A percentile compares a stretch with the other conserved stretches of the same genome.
phyloP scores from a whole-genome alignment of 2,329 filamentous ascomycete species.

The Bimuria novae-zelandiae region DNA sequence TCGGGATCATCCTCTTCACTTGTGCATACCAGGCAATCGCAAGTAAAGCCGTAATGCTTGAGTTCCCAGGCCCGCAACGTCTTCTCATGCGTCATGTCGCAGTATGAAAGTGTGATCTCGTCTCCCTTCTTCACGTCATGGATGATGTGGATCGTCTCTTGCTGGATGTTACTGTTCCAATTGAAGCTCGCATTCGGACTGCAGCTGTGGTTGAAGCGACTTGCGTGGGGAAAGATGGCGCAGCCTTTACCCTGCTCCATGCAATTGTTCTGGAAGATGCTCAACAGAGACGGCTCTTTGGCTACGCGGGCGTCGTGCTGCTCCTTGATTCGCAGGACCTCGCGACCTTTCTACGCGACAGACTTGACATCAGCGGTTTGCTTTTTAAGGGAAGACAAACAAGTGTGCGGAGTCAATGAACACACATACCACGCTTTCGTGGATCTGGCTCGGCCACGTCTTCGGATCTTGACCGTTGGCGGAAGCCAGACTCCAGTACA shows the following conservation, averaged over 20 bases:
- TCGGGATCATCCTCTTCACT: slow-evolving; percentile 34
- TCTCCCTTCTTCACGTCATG: slow-evolving; percentile 41
- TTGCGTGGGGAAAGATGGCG: slow-evolving; percentile 43
- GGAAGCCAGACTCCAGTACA: slow-evolving; percentile 37
- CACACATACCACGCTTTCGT: slow-evolving; percentile 18
- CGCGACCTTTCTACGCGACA: slow-evolving; percentile 5
- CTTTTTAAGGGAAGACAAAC: too few species aligned
- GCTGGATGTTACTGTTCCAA: slow-evolving; percentile 38
- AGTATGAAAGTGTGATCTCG: slow-evolving; percentile 47
- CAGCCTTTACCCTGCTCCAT: slow-evolving; percentile 42
- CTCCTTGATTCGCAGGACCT: slow-evolving; percentile 33
- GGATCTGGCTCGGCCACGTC: slow-evolving; percentile 34
- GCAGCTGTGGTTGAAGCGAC: slow-evolving; percentile 51
- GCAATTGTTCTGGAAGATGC: slow-evolving; percentile 50
- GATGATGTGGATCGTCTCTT: slow-evolving; percentile 42
- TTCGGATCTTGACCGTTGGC: slow-evolving; percentile 32
- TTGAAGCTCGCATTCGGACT: slow-evolving; percentile 46
- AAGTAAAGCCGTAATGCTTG: slow-evolving; percentile 44
- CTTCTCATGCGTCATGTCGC: slow-evolving; percentile 40
- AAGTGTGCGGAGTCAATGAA: too few species aligned
- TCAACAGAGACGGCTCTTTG: slow-evolving; percentile 25
- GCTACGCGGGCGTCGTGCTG: slow-evolving; percentile 38
- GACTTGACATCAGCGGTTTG: background rate
- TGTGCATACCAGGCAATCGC: slow-evolving; percentile 45
- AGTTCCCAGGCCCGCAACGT: slow-evolving; percentile 36